phyloP scores from a whole-genome alignment of 176 grass and related monocot species.

The Lolium rigidum region DNA sequence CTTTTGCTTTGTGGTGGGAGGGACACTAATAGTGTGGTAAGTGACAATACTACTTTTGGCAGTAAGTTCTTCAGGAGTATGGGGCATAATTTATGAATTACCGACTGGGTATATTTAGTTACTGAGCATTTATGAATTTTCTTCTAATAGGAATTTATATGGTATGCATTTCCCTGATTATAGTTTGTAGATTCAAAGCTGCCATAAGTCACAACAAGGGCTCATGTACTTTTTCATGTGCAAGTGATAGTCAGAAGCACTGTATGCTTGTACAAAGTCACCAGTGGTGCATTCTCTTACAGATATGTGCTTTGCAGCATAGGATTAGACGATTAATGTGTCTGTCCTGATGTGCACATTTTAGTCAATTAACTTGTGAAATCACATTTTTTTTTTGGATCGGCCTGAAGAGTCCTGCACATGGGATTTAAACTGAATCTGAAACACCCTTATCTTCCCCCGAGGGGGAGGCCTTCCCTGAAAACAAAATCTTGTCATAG shows the following conservation, averaged over 20 bases:
- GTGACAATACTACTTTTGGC: constrained; percentile 40
- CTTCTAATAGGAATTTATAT: constrained; percentile 12
- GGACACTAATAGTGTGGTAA: constrained; percentile 97
- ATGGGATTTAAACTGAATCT: constrained; percentile 19
- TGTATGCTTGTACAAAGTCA: constrained; percentile 18
- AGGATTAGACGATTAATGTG: neutral
- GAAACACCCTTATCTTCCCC: constrained; percentile 7
- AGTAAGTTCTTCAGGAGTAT: constrained; percentile 9
- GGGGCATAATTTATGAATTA: constrained; percentile 1
- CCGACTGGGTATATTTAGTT: constrained; percentile 2
- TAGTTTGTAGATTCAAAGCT: constrained; percentile 24
- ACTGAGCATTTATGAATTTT: constrained; percentile 20
- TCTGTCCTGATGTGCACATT: constrained; percentile 3
- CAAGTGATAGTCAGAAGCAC: constrained; percentile 7
- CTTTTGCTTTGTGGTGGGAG: constrained; percentile 97
- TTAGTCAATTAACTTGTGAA: constrained; percentile 20
- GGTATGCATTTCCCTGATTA: neutral
- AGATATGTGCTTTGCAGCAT: constrained; percentile 27
- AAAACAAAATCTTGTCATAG: neutral
- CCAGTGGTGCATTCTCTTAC: neutral
- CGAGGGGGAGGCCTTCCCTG: neutral
- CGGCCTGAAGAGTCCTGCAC: neutral
- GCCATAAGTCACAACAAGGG: constrained; percentile 12
- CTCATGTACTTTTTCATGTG: constrained; percentile 4
- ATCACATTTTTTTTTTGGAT: neutral